phyloP scores from a whole-genome alignment of 495 filamentous ascomycete species.

The Clavariopsis aquatica region DNA sequence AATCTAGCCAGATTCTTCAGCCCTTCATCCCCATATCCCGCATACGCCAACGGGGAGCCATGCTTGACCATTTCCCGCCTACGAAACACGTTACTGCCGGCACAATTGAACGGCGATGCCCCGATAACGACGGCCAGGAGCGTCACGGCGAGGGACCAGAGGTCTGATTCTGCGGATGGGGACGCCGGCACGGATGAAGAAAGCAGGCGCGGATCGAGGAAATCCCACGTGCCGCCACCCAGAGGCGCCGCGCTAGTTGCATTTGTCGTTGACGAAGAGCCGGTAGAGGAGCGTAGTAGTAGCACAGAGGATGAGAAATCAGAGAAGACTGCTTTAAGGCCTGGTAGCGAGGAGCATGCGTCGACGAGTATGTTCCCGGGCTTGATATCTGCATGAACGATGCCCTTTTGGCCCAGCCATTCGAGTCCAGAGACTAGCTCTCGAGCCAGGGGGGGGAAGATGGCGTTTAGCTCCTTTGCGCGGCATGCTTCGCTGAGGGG shows the following conservation, averaged over 20 bases:
- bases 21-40: slow-evolving; percentile 24
- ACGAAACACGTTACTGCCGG: slow-evolving; percentile 32
- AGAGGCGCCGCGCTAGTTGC: slow-evolving; percentile 28
- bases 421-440: slow-evolving; percentile 53
- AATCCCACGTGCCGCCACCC: slow-evolving; percentile 59
- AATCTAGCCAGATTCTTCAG: slow-evolving; percentile 20
- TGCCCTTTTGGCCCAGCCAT: slow-evolving; percentile 53
- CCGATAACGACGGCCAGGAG: slow-evolving; percentile 59
- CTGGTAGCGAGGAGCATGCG: slow-evolving; percentile 32
- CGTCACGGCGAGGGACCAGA: slow-evolving; percentile 60
- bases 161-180: slow-evolving; percentile 48
- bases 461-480: slow-evolving; percentile 26
- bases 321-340: slow-evolving; percentile 55
- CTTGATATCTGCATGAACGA: slow-evolving; percentile 62
- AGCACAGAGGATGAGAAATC: slow-evolving; percentile 61
- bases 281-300: neutral
- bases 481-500: slow-evolving; percentile 32
- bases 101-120: slow-evolving; percentile 54
- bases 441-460: slow-evolving; percentile 49
- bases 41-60: slow-evolving; percentile 17
- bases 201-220: slow-evolving; percentile 59
- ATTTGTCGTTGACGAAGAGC: slow-evolving; percentile 32
- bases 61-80: slow-evolving; percentile 25
- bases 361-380: slow-evolving; percentile 55
- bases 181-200: slow-evolving; percentile 12